phyloP scores from a whole-genome alignment of 805 yeast genomes.

The Debaryomyces hansenii region DNA sequence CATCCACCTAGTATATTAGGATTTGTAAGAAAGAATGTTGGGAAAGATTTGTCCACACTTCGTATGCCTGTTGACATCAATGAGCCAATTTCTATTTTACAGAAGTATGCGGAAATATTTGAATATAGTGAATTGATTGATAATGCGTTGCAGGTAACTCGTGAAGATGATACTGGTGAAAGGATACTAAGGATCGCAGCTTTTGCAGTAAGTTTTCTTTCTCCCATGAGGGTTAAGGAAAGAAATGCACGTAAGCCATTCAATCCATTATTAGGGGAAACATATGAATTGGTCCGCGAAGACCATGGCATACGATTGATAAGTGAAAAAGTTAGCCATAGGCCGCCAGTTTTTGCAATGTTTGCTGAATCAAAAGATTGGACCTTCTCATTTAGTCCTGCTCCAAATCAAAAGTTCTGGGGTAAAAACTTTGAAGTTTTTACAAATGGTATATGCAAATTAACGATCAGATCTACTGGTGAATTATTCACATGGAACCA shows the following conservation, averaged over 20 bases:
- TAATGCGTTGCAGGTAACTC: conserved; percentile 50
- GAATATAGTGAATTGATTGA: conserved; percentile 74
- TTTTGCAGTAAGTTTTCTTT: conserved; percentile 75
- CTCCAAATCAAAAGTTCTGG: conserved; percentile 89
- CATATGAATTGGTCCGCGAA: conserved; percentile 85
- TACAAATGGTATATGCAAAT: conserved; percentile 66
- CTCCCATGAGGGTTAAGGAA: conserved; percentile 70
- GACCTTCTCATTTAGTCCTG: conserved; percentile 63
- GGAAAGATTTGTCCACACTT: conserved; percentile 80
- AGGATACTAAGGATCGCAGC: conserved; percentile 68
- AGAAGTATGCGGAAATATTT: conserved; percentile 73
- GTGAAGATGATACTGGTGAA: conserved; percentile 52
- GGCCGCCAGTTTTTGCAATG: conserved; percentile 83
- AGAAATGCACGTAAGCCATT: conserved; percentile 87
- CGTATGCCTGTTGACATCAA: conserved; percentile 94
- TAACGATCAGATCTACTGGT: conserved; percentile 58
- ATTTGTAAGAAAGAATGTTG: conserved; percentile 84
- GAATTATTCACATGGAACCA: conserved; percentile 79
- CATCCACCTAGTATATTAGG: conserved; percentile 82
- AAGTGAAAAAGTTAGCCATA: conserved; percentile 84
- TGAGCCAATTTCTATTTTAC: conserved; percentile 85
- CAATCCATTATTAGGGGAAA: conserved; percentile 92
- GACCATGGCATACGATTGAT: conserved; percentile 73
- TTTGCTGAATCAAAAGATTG: conserved; percentile 73
- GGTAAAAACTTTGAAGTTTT: conserved; percentile 87